Evolutionary conservation across 2,329 filamentous ascomycete species (phyloP).

Genomic region (Colletotrichum chlorophyti): DNA sequence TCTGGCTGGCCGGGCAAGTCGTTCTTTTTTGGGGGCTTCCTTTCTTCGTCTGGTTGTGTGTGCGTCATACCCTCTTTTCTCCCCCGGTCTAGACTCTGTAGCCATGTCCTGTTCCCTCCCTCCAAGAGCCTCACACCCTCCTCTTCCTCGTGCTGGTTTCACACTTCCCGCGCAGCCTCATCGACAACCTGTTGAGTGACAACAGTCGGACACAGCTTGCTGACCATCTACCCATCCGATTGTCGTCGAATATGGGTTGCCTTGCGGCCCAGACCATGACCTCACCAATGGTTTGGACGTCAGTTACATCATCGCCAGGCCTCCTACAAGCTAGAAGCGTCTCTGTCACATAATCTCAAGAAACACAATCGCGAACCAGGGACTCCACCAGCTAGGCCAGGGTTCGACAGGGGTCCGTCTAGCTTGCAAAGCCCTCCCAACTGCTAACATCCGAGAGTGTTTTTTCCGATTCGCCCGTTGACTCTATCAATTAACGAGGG

Average conservation of each 20-base stretch:
- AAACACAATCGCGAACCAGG: slow-evolving; percentile 8
- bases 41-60: too few relatives aligned
- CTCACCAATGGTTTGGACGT: slow-evolving; percentile 4
- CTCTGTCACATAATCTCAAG: slow-evolving; percentile 1
- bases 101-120: too few relatives aligned
- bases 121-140: slow-evolving; percentile 7
- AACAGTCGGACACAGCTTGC: background rate
- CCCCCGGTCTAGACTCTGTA: too few relatives aligned
- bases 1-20: background rate
- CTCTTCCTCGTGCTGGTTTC: background rate
- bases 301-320: slow-evolving; percentile 25
- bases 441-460: slow-evolving; percentile 5
- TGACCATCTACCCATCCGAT: background rate
- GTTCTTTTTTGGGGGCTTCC: too few relatives aligned
- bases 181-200: background rate
- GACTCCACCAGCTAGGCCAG: slow-evolving; percentile 20
- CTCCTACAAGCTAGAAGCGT: slow-evolving; percentile 7
- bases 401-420: slow-evolving; percentile 18
- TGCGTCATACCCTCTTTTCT: too few relatives aligned
- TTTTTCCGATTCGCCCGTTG: slow-evolving; percentile 24
- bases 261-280: background rate
- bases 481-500: slow-evolving; percentile 10
- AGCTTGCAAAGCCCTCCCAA: slow-evolving; percentile 26
- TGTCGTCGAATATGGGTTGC: background rate
- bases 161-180: slow-evolving; percentile 18